Evolutionary conservation across 2,329 filamentous ascomycete genomes (phyloP), one percentile per base, ranked within the genome.

Genomic region (Fusarium xyrophilum): DNA sequence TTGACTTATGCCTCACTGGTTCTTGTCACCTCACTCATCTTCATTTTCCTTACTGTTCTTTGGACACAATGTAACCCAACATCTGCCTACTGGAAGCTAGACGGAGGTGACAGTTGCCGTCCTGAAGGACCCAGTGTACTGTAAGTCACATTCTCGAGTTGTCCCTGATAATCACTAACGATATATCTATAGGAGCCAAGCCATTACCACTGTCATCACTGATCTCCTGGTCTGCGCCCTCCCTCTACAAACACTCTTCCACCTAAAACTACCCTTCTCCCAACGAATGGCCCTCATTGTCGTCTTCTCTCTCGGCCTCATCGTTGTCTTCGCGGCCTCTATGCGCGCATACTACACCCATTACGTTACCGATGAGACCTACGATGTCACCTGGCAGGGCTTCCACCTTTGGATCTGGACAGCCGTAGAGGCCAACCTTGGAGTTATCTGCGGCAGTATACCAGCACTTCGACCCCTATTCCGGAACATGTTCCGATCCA

Each of bases 371-470:
- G 65, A 74, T 32, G 43, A 75, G 35, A 79, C 78, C 3, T 81
- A 79, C 67, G 80, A 82, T 62, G 76, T 81, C 1, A 82, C 79
- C 5, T 82, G 80, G 79, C 67, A 80, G 11, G 78, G 79, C 2
- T 79, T 79, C 46, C 67, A 79, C 17, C 70, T 82, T 21, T 82
- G 80, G 80, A 78, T 80, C 32, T 81, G 80, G 79, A 80, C 79
- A 2, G 78, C 80, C 5, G 75, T 81, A 25, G 80, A 82, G 60
- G 79, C 77, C 3, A 80, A 81, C 48, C 63, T 81, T 23, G 79
- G 78, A n/a, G 75, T 82, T 28, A 79, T 81, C 30, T 81, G 79
- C 48, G 79, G 79, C 19, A 81, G 78, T 42, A 74, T 79, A 2
- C 79, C 79, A 2, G 77, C 76, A 23, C 72, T 81, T 39, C 69